Percentiles rank a stretch among this genome's conserved stretches.
Evolutionary conservation across 345 rosid genomes (phyloP).

Genomic region (Pistacia integerrima): DNA sequence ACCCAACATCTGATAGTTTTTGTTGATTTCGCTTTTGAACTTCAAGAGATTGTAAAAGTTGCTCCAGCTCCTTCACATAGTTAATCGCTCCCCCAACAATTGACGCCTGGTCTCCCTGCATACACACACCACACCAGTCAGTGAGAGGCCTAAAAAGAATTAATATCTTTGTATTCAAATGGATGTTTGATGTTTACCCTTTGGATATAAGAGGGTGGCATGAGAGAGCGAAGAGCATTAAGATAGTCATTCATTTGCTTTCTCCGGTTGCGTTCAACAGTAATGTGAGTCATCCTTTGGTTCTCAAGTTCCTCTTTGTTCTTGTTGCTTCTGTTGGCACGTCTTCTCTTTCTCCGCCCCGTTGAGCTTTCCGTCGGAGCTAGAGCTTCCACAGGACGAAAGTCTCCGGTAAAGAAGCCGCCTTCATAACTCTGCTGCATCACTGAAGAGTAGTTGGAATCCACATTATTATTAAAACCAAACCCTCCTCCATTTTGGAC

Average conservation of each 20-base stretch:
- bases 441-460: slow-evolving; percentile 17
- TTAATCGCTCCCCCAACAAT: slow-evolving; percentile 73
- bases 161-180: background rate
- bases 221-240: slow-evolving; percentile 52
- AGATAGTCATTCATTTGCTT: slow-evolving; percentile 75
- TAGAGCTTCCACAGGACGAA: slow-evolving; percentile 11
- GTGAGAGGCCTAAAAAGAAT: background rate
- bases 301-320: slow-evolving; percentile 56
- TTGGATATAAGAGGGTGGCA: slow-evolving; percentile 63
- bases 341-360: slow-evolving; percentile 46
- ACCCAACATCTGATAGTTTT: background rate
- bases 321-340: slow-evolving; percentile 33
- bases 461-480: slow-evolving; percentile 13
- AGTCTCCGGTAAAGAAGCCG: slow-evolving; percentile 10
- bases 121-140: background rate
- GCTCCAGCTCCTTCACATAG: slow-evolving; percentile 76
- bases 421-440: background rate
- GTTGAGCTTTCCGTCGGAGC: slow-evolving; percentile 1
- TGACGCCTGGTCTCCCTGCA: slow-evolving; percentile 81
- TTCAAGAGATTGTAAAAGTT: slow-evolving; percentile 53
- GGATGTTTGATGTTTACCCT: slow-evolving; percentile 38
- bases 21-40: slow-evolving; percentile 32
- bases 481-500: slow-evolving; percentile 12
- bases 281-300: slow-evolving; percentile 72
- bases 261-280: slow-evolving; percentile 72